Evolutionary conservation across 106 monocot species (phyloP).

Genomic region (Vanilla planifolia): DNA sequence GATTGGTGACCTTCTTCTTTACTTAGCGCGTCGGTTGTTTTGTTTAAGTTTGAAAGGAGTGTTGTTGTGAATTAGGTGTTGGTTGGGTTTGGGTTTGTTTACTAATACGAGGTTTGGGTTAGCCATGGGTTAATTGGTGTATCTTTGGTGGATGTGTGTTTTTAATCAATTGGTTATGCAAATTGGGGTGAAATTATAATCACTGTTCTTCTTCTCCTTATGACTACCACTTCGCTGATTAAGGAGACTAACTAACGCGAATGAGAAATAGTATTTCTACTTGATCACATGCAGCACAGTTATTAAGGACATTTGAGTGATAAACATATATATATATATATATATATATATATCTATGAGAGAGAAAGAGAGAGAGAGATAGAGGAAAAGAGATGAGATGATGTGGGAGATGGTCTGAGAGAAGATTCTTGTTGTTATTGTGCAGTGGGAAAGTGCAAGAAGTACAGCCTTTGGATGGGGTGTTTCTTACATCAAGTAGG

Average conservation of each 20-base stretch:
- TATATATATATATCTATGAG: background rate
- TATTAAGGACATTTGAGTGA: too few relatives aligned
- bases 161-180: background rate
- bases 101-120: too few relatives aligned
- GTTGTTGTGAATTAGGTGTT: background rate
- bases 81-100: too few relatives aligned
- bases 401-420: background rate
- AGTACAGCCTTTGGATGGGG: slow-evolving; percentile 8
- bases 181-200: background rate
- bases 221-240: too few relatives aligned
- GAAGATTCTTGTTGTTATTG: slow-evolving; percentile 8
- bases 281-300: too few relatives aligned
- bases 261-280: too few relatives aligned
- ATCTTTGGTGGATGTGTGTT: slow-evolving; percentile 1
- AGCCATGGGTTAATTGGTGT: too few relatives aligned
- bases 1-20: background rate
- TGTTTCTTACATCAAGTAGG: background rate
- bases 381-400: background rate
- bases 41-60: background rate
- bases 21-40: background rate
- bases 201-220: background rate
- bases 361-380: background rate
- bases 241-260: too few relatives aligned
- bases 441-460: slow-evolving; percentile 10
- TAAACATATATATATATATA: background rate